A percentile compares a stretch with the other conserved stretches of the same genome.
These are phyloP conservation scores for Aspergillus phoenicis DNA, from an alignment of 2,329 filamentous ascomycete species.

Conservation along the genomic window DNA sequence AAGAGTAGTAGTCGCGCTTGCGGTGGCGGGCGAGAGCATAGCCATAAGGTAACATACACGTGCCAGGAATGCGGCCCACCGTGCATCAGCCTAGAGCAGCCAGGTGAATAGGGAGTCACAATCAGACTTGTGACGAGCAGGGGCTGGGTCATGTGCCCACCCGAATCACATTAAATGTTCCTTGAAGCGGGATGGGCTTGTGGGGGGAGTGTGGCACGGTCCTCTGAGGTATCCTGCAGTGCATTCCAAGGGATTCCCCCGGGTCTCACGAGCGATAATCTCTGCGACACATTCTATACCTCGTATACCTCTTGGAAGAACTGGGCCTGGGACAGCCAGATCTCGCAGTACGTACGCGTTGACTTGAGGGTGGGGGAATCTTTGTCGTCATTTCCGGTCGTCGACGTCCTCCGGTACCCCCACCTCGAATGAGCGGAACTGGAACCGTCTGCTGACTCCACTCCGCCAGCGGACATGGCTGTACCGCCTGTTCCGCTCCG, in stretches of 20 bases:
- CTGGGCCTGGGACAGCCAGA: not conserved
- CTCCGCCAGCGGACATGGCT: conserved; percentile 19
- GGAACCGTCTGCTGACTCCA: conserved; percentile 12
- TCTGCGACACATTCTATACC: not conserved
- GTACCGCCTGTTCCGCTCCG: conserved; percentile 34
- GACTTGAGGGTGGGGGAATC: not conserved
- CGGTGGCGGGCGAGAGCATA: not conserved
- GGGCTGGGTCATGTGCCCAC: conserved; percentile 14
- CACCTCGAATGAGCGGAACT: not conserved
- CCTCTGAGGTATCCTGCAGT: conserved; percentile 4
- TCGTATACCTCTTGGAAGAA: not conserved
- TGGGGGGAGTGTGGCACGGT: conserved; percentile 10
- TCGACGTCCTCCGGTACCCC: not conserved
- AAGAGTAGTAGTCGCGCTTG: not conserved
- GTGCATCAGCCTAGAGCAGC: not conserved
- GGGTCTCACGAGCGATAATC: not conserved
- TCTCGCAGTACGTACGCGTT: not conserved
- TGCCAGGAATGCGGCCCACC: not conserved
- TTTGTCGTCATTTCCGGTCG: not conserved
- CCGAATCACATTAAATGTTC: not conserved
- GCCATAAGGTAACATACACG: not conserved
- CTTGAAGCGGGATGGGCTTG: not conserved
- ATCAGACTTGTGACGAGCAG: conserved; percentile 8
- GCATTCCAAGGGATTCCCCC: not conserved
- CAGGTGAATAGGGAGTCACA: not conserved